Evolutionary conservation across 1,284 basidiomycete species (phyloP), one percentile per base, ranked within the genome.

Genomic region (Puccinia hordei): DNA sequence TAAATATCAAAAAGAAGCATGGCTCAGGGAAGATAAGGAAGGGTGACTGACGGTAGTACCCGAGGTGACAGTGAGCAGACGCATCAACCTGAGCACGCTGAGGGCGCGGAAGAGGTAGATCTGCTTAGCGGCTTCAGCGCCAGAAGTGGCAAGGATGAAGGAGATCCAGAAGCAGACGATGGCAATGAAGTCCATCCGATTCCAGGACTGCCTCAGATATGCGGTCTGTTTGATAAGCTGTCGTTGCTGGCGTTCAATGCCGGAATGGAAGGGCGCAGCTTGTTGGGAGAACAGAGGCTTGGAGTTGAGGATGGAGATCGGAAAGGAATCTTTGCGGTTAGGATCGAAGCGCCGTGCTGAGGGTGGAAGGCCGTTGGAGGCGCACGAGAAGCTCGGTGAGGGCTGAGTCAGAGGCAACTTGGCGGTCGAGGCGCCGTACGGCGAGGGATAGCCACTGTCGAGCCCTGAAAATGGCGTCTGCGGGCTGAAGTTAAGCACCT

Each of bases 191-290:
- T 99, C 95, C 80, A 97, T 92, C 44, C 95, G 89, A 83, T 92
- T 93, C 95, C 95, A 98, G 76, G 92, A 93, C 84, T 98, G 94
- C 3, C 96, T 89, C 4, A 98, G 88, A 85, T 94, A 99, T 0
- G 96, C 84, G 83, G 85, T 75, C 82, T 82, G 53, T 84, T 84
- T 81, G 55, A 74, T 74, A 33, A 74, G 59, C 51, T 79, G 63
- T n/a, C 77, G 55, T 74, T 82, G 46, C 80, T 81, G 55, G 53
- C 75, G 35, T 30, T 66, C 22, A n/a, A 77, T 73, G 46, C 77
- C 74, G 13, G 73, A 73, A 55, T 66, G 61, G 68, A 79, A 81
- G 46, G 74, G 81, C 3, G 74, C 59, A 12, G 69, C 61, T 19
- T 77, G 33, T 57, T 75, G 81, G 9, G 65, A 79, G 44, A 80